Percentiles rank a stretch among this genome's conserved stretches.
Conservation (phyloP, 768 basidiomycete species). For the Lentinula raphanica region DNA sequence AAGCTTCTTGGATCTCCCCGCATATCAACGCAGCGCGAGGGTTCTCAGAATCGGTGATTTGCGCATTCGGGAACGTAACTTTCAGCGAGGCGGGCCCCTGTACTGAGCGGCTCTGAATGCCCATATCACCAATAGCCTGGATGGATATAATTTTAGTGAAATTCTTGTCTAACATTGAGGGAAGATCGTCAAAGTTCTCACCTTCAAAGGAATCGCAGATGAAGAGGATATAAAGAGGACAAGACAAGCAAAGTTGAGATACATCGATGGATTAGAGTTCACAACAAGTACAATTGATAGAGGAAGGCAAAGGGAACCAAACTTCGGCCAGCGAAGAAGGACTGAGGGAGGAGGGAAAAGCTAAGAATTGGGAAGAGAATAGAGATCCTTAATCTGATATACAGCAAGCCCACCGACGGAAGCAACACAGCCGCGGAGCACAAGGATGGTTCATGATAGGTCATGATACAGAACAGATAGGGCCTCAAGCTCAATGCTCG, state of each 20-base stretch:
- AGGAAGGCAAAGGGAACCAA: neutral
- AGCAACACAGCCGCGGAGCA: no score
- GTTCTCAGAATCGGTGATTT: neutral
- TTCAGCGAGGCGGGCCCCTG: neutral
- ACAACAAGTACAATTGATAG: no score
- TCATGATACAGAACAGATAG: no score
- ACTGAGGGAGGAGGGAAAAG: no score
- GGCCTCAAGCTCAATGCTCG: no score
- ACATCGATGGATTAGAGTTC: neutral
- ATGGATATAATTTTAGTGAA: neutral
- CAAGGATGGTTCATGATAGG: no score
- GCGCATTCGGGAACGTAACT: neutral
- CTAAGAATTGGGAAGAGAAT: no score
- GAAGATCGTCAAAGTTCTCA: neutral
- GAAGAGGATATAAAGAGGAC: neutral
- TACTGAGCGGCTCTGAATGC: neutral
- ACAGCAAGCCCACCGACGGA: no score
- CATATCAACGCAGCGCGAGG: no score
- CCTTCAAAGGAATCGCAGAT: neutral
- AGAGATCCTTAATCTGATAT: no score
- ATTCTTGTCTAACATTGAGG: neutral
- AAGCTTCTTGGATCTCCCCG: no score
- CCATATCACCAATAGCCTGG: neutral
- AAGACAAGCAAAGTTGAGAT: neutral
- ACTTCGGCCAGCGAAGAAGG: neutral